phyloP scores from a whole-genome alignment of 106 monocot species.

The Dioscorea dumetorum region DNA sequence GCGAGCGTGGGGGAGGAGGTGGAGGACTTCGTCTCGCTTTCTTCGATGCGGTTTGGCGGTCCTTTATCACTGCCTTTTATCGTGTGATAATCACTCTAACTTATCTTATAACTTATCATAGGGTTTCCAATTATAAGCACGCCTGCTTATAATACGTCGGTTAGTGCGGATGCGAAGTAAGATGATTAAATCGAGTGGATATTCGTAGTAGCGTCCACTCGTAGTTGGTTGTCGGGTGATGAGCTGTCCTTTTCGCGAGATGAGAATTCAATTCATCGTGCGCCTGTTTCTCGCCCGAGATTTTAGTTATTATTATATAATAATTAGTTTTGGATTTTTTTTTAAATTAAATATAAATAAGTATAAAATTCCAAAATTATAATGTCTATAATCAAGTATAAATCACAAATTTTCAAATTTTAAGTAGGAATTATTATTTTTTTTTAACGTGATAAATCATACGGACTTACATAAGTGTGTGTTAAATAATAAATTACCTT shows the following conservation, averaged over 20 bases:
- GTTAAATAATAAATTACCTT: no score
- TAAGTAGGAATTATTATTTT: no score
- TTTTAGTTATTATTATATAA: no score
- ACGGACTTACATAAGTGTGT: no score
- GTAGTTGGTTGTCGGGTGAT: not conserved
- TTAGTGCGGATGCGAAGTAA: conserved; percentile 5
- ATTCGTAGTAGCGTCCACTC: conserved; percentile 10
- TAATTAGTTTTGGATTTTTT: no score
- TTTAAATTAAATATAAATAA: no score
- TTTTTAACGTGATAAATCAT: no score
- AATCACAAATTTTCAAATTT: no score
- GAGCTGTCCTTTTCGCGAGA: conserved; percentile 6
- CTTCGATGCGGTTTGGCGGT: conserved; percentile 16
- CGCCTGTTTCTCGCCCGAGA: no score
- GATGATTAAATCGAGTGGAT: conserved; percentile 5
- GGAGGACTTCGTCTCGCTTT: conserved; percentile 10
- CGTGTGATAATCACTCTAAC: not conserved
- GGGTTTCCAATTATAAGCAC: not conserved
- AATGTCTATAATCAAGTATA: no score
- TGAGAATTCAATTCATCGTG: no score
- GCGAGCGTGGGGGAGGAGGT: not conserved
- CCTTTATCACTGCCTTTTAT: conserved; percentile 8
- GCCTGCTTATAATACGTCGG: not conserved
- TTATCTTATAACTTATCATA: not conserved
- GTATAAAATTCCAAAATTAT: no score